phyloP scores from a whole-genome alignment of 768 basidiomycete species.

The Lactifluus echinatus region DNA sequence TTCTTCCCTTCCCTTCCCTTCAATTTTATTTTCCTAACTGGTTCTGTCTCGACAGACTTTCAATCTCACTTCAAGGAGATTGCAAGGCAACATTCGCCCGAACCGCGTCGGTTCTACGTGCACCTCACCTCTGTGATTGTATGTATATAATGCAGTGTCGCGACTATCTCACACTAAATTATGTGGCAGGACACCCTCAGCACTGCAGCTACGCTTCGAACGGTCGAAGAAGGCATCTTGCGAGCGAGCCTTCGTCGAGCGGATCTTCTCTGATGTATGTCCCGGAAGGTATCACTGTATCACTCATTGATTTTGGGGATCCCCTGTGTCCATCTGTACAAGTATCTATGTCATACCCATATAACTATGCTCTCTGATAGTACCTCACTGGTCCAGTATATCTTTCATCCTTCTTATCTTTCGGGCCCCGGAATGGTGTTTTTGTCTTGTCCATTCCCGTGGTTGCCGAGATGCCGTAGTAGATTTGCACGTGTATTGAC shows the following conservation, averaged over 20 bases:
- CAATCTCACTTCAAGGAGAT: slow-evolving; percentile 76
- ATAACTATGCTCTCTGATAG: not conserved
- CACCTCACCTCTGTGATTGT: slow-evolving; percentile 76
- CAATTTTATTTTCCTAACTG: not conserved
- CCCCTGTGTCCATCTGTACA: not conserved
- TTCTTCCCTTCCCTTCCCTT: not conserved
- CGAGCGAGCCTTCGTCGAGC: slow-evolving; percentile 61
- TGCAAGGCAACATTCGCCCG: slow-evolving; percentile 50
- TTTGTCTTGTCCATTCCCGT: not conserved
- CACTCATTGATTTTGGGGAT: not conserved
- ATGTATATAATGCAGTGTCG: slow-evolving; percentile 26
- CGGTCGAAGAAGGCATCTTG: slow-evolving; percentile 67
- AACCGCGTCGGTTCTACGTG: slow-evolving; percentile 57
- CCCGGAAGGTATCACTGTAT: not conserved
- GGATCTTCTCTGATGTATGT: slow-evolving; percentile 46
- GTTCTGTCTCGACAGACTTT: slow-evolving; percentile 43
- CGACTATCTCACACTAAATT: not conserved
- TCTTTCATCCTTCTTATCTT: not conserved
- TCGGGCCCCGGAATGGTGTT: too few species aligned
- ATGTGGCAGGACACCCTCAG: slow-evolving; percentile 56
- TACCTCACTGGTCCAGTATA: not conserved
- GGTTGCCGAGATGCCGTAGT: slow-evolving; percentile 15
- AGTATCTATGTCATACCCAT: not conserved
- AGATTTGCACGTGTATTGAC: slow-evolving; percentile 18
- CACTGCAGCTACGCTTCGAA: slow-evolving; percentile 54